phyloP scores from a whole-genome alignment of 169 alveolate genomes.

The Plasmodium sp. region DNA sequence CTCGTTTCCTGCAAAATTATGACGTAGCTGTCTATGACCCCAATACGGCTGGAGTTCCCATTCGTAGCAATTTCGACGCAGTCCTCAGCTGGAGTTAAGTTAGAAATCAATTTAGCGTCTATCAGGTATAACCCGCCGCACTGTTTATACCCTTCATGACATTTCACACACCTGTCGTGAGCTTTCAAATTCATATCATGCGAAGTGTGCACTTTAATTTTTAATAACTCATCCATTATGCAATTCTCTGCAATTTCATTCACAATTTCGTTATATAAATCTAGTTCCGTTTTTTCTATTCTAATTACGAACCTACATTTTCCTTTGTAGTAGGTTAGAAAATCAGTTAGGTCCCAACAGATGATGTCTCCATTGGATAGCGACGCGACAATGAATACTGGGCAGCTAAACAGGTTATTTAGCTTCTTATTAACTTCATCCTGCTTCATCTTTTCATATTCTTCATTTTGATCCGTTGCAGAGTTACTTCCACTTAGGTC shows the following conservation, averaged over 20 bases:
- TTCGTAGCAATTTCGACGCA: conserved; percentile 53
- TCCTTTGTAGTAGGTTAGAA: conserved; percentile 33
- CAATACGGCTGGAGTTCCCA: conserved; percentile 66
- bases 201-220: conserved; percentile 2
- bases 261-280: conserved; percentile 41
- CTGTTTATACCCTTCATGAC: not conserved
- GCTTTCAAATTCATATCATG: conserved; percentile 25
- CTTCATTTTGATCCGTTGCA: not conserved
- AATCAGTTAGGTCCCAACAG: conserved; percentile 74
- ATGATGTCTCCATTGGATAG: conserved; percentile 58
- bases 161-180: not conserved
- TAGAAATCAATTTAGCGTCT: conserved; percentile 21
- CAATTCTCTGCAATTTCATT: conserved; percentile 67
- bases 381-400: conserved; percentile 41
- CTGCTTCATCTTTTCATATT: conserved; percentile 33
- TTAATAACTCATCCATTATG: conserved; percentile 33
- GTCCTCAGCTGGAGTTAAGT: not conserved
- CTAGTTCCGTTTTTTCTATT: conserved; percentile 68
- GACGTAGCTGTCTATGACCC: conserved; percentile 59
- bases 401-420: conserved; percentile 35
- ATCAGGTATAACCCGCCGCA: conserved; percentile 12
- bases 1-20: conserved; percentile 58
- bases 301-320: conserved; percentile 52
- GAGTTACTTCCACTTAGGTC: not conserved
- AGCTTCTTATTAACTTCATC: conserved; percentile 17